Base-by-base conservation (phyloP, 768 basidiomycete genomes). In the Dendrothele bispora region DNA sequence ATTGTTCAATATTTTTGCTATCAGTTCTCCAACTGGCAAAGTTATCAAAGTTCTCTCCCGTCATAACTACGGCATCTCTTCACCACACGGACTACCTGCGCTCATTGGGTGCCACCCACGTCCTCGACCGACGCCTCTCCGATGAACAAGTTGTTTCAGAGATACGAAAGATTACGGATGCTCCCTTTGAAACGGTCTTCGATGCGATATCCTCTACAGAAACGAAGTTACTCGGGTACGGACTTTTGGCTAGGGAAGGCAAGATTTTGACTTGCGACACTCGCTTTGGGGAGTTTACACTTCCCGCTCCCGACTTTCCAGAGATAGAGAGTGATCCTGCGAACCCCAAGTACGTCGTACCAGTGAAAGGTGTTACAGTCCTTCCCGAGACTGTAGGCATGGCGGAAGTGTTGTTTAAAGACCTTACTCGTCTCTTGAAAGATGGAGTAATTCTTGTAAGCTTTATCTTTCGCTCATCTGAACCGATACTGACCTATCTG, bases 51-150 rank as follows among this genome's bases (percentile, higher is more conserved):
- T 68, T 70, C 37, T 66, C 59, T 8, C 65, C 64, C 0, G 68
- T 75, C 32, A 64, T 73, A 34, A 63, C 70, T 12, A 75, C 74
- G 0, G 65, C 74, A 5, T 73, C 74, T 2, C 43, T 53, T 15
- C 60, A 62, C 37, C 69, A 73, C 48, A 45, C 58, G 0, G 60
- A 51, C 8, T 58, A 61, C 25, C 59, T 73, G 10, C 61, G 60
- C 37, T 62, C 64, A 5, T 56, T 68, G 10, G 71, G 71, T 7
- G 70, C 72, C 15, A 70, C 70, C 0, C 60, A 66, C 46, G 58
- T 73, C 20, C 54, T 74, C 36, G 66, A 67, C 53, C 59, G 64
- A 21, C 52, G 61, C 40, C 50, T 53, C 15, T 17, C 51, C 57
- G 26, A 7, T 32, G 43, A 14, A 44, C 14, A 32, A 10, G n/a